A percentile compares a stretch with the other conserved stretches of the same genome.
phyloP scores from a whole-genome alignment of 148 eudicot species.

The Nepenthes mirabilis region DNA sequence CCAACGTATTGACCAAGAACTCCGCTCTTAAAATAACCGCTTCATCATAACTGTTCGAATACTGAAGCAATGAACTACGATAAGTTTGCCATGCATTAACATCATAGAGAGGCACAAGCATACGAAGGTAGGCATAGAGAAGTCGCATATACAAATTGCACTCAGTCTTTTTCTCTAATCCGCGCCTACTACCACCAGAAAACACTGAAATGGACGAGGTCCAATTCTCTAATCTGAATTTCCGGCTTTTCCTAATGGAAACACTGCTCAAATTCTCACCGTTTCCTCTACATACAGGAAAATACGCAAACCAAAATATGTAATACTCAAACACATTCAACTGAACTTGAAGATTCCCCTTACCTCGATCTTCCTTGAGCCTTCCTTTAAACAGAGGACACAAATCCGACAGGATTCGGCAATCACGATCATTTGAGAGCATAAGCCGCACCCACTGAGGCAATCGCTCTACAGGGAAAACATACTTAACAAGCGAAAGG shows the following conservation, averaged over 20 bases:
- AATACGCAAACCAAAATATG: conserved; percentile 89
- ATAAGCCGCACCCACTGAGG: conserved; percentile 77
- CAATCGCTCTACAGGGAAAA: conserved; percentile 67
- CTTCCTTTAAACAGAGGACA: conserved; percentile 59
- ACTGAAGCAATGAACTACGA: conserved; percentile 72
- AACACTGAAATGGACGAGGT: conserved; percentile 61
- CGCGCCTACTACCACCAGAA: conserved; percentile 33
- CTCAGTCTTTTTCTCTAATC: conserved; percentile 36
- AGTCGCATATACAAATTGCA: conserved; percentile 48
- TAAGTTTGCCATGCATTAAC: conserved; percentile 39
- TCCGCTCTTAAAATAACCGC: conserved; percentile 41
- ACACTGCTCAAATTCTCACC: conserved; percentile 26
- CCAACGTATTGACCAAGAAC: conserved; percentile 50
- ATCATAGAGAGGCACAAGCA: conserved; percentile 58
- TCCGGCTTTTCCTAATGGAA: conserved; percentile 28
- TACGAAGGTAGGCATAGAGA: conserved; percentile 52
- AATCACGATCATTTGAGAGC: conserved; percentile 40
- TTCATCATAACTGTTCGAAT: conserved; percentile 39
- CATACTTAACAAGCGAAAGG: conserved; percentile 56
- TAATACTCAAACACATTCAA: conserved; percentile 87
- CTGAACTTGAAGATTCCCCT: conserved; percentile 49
- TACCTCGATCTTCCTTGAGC: conserved; percentile 34
- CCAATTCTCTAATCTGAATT: conserved; percentile 74
- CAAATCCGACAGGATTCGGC: conserved; percentile 36
- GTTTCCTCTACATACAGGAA: conserved; percentile 74